phyloP scores from a whole-genome alignment of 2,329 filamentous ascomycete species.

The Phymatotrichopsis omnivora region DNA sequence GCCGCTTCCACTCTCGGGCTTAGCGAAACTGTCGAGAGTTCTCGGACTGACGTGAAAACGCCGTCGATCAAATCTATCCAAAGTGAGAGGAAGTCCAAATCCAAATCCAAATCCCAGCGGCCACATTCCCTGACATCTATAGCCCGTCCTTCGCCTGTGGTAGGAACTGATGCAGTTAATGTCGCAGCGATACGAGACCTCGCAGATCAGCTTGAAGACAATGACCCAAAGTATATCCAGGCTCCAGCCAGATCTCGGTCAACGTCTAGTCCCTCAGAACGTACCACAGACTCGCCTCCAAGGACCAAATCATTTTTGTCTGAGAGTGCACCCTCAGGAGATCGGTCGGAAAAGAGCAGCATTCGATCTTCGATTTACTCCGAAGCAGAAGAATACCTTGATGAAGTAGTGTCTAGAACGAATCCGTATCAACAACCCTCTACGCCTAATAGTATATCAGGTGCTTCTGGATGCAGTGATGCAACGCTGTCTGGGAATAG shows the following conservation, averaged over 20 bases:
- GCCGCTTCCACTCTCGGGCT: conserved; percentile 36
- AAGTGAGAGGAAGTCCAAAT: conserved; percentile 23
- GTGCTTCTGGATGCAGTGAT: conserved; percentile 6
- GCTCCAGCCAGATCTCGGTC: conserved; percentile 17
- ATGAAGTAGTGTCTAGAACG: conserved; percentile 15
- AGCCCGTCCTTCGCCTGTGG: conserved; percentile 23
- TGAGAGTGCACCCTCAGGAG: conserved; percentile 10
- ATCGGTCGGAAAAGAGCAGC: conserved; percentile 21
- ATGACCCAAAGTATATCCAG: not conserved
- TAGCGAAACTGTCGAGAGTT: conserved; percentile 29
- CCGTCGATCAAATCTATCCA: conserved; percentile 19
- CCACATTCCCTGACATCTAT: conserved; percentile 23
- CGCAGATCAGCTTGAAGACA: conserved; percentile 4
- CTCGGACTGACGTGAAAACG: conserved; percentile 20
- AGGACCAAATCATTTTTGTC: conserved; percentile 12
- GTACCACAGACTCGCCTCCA: conserved; percentile 25
- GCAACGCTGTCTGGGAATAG: conserved; percentile 8
- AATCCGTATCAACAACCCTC: conserved; percentile 10
- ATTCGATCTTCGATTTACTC: conserved; percentile 19
- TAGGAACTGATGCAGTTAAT: conserved; percentile 26
- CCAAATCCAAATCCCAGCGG: conserved; percentile 15
- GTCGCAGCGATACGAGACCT: conserved; percentile 24
- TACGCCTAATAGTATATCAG: conserved; percentile 18
- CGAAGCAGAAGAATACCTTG: not conserved
- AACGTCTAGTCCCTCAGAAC: conserved; percentile 21